Conservation (phyloP, 352 stramenopile species). For the Phytophthora pini region DNA sequence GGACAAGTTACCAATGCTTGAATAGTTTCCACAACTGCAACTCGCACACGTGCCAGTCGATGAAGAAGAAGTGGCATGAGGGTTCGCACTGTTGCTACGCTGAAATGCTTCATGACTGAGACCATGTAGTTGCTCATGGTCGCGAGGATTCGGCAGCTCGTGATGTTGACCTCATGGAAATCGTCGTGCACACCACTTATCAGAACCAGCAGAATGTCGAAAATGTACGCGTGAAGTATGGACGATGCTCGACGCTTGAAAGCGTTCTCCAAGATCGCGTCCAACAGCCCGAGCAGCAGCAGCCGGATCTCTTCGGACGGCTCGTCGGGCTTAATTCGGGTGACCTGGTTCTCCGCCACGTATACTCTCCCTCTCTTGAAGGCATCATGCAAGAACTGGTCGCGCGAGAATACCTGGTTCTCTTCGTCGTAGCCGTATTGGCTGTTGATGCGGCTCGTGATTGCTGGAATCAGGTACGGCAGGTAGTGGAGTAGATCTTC, state of each 20-base stretch:
- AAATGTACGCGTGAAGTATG: slow-evolving; percentile 84
- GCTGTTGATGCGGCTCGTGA: slow-evolving; percentile 70
- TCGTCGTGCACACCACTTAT: slow-evolving; percentile 84
- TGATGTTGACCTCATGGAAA: slow-evolving; percentile 89
- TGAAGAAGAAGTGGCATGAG: slow-evolving; percentile 87
- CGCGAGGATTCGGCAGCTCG: slow-evolving; percentile 58
- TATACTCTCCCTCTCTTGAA: slow-evolving; percentile 78
- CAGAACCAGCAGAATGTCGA: slow-evolving; percentile 75
- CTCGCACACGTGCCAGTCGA: slow-evolving; percentile 89
- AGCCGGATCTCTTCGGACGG: slow-evolving; percentile 83
- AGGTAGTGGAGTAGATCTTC: slow-evolving; percentile 72
- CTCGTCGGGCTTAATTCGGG: slow-evolving; percentile 56
- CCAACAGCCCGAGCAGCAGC: slow-evolving; percentile 60
- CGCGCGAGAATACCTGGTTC: slow-evolving; percentile 75
- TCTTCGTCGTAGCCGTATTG: slow-evolving; percentile 78
- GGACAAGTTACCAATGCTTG: slow-evolving; percentile 83
- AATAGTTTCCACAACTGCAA: slow-evolving; percentile 87
- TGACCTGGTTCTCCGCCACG: slow-evolving; percentile 49
- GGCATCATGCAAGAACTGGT: slow-evolving; percentile 73
- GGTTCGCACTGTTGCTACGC: slow-evolving; percentile 86
- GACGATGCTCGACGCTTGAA: slow-evolving; percentile 67
- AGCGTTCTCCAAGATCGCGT: slow-evolving; percentile 55
- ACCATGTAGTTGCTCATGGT: slow-evolving; percentile 77
- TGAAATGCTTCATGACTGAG: slow-evolving; percentile 95
- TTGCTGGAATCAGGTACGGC: slow-evolving; percentile 77